Conservation (phyloP, 345 rosid genomes). For the Pseudoturritis turrita region DNA sequence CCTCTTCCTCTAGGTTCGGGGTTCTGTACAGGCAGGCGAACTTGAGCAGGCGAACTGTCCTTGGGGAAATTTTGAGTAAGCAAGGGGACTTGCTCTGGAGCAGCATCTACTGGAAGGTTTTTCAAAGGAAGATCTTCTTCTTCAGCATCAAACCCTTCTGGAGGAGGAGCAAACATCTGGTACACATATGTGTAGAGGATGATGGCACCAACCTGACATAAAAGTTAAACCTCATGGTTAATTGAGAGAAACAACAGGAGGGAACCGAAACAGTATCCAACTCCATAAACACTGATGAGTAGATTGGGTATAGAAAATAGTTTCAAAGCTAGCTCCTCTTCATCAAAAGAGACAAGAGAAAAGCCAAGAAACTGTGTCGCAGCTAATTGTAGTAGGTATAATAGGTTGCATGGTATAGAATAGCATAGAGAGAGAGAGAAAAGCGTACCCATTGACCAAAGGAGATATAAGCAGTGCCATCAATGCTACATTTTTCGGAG, state of each 20-base stretch:
- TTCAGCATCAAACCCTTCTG: constrained; percentile 76
- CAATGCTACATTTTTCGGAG: constrained; percentile 64
- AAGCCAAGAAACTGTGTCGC: background rate
- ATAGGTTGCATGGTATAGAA: background rate
- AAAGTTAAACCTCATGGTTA: constrained; percentile 14
- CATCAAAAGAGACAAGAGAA: background rate
- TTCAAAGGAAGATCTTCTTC: constrained; percentile 55
- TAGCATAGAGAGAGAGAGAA: background rate
- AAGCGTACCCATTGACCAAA: constrained; percentile 95
- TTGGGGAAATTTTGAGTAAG: constrained; percentile 42
- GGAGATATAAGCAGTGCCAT: constrained; percentile 96
- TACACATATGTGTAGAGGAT: constrained; percentile 93
- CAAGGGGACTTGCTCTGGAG: constrained; percentile 67
- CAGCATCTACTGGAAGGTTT: constrained; percentile 37
- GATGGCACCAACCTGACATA: constrained; percentile 91
- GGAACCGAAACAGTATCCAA: background rate
- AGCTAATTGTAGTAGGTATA: background rate
- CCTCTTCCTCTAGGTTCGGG: constrained; percentile 30
- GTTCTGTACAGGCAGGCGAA: constrained; percentile 44
- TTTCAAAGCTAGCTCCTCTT: background rate
- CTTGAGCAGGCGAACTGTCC: constrained; percentile 44
- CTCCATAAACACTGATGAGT: constrained; percentile 2
- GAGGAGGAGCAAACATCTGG: constrained; percentile 90
- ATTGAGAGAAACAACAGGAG: constrained; percentile 3
- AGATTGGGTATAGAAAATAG: background rate